Evolutionary conservation across 164 flowering plant genomes (phyloP).

Genomic region (Buxus sempervirens): DNA sequence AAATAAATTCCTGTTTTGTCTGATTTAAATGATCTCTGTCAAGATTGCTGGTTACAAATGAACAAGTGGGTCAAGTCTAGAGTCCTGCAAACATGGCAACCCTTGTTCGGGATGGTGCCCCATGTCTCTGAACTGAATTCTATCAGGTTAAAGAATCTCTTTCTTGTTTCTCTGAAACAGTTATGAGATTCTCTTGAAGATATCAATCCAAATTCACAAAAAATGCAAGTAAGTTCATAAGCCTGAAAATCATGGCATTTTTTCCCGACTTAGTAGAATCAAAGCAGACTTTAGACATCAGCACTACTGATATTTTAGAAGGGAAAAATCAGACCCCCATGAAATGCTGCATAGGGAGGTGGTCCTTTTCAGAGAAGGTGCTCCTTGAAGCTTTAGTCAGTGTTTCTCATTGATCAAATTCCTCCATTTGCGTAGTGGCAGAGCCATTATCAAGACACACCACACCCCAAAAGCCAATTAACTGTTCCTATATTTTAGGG

Average conservation of each 20-base stretch:
- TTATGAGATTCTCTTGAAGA: too few species aligned
- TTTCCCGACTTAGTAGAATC: too few species aligned
- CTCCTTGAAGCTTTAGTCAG: background rate
- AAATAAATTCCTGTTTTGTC: slow-evolving; percentile 15
- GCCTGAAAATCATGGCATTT: too few species aligned
- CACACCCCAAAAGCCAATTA: background rate
- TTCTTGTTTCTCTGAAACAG: too few species aligned
- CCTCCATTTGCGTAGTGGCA: background rate
- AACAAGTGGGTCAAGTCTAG: slow-evolving; percentile 10
- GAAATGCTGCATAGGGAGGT: too few species aligned
- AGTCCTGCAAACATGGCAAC: slow-evolving; percentile 9
- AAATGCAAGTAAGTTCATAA: too few species aligned
- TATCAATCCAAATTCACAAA: too few species aligned
- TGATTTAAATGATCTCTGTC: slow-evolving; percentile 15
- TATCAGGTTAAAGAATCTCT: too few species aligned
- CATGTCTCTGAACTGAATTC: slow-evolving; percentile 1
- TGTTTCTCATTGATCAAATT: background rate
- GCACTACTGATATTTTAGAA: too few species aligned
- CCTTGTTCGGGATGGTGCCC: slow-evolving; percentile 2
- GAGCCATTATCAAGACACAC: background rate
- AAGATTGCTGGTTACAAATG: slow-evolving; percentile 18
- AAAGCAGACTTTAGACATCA: too few species aligned
- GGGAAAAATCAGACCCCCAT: too few species aligned
- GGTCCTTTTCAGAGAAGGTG: slow-evolving; percentile 13
- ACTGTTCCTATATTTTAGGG: background rate